A percentile compares a stretch with the other conserved stretches of the same genome.
Conservation (phyloP, 306 rosid species). For the Trichosanthes truncata region DNA sequence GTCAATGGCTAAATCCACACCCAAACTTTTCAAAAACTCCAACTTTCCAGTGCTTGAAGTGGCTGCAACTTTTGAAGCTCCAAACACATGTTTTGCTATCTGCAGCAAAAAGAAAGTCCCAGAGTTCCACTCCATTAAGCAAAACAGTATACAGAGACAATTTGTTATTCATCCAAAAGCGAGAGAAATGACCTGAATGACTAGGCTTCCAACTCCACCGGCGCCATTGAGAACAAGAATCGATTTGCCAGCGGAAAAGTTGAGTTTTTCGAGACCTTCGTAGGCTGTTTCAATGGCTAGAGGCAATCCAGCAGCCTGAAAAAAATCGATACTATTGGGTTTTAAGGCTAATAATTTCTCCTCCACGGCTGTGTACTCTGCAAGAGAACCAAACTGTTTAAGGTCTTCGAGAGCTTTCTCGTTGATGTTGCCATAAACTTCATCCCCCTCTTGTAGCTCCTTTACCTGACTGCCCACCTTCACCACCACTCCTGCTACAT, state of each 20-base stretch:
- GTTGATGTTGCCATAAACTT: conserved; percentile 72
- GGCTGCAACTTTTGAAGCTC: conserved; percentile 87
- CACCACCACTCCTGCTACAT: conserved; percentile 83
- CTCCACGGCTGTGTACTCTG: conserved; percentile 89
- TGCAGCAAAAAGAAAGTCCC: conserved; percentile 13
- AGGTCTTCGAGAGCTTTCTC: conserved; percentile 91
- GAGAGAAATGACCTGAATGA: conserved; percentile 60
- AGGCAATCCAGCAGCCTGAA: conserved; percentile 76
- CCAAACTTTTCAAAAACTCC: conserved; percentile 73
- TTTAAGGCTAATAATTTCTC: conserved; percentile 68
- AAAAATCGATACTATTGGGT: conserved; percentile 69
- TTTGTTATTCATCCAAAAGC: not conserved
- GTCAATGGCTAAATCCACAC: conserved; percentile 84
- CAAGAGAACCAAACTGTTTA: conserved; percentile 76
- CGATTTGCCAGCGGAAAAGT: conserved; percentile 78
- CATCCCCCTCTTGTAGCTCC: conserved; percentile 76
- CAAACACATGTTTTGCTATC: conserved; percentile 90
- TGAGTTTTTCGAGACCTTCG: conserved; percentile 75
- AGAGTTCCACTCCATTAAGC: not conserved
- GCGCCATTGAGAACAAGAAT: conserved; percentile 84
- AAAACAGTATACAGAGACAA: not conserved
- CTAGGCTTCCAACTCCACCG: conserved; percentile 94
- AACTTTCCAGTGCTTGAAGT: conserved; percentile 73
- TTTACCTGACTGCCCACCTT: conserved; percentile 70
- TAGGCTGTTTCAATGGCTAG: conserved; percentile 87